Evolutionary conservation across 1,139 yeast species (phyloP).

Genomic region (Debaryomyces subglobosus): DNA sequence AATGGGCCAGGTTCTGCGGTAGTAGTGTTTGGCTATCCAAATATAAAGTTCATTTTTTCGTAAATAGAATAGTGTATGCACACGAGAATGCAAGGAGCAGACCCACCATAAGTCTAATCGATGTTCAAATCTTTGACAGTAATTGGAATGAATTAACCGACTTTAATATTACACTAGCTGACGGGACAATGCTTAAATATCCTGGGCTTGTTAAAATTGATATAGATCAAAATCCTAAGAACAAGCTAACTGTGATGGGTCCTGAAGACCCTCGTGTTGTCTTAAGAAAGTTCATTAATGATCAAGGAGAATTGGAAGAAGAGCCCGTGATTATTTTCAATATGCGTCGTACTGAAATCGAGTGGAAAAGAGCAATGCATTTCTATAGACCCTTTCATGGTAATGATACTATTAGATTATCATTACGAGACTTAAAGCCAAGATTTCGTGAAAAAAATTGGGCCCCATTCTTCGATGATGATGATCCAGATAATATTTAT

Average conservation of each 20-base stretch:
- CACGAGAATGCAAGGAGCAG: constrained; percentile 12
- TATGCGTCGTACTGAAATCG: constrained; percentile 15
- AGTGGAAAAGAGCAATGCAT: constrained; percentile 18
- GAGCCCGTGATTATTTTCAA: constrained; percentile 18
- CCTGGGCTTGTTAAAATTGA: constrained; percentile 14
- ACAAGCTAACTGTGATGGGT: constrained; percentile 14
- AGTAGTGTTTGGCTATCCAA: constrained; percentile 21
- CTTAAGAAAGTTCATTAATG: constrained; percentile 12
- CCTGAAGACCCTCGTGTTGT: constrained; percentile 19
- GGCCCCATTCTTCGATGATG: constrained; percentile 18
- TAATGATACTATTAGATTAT: constrained; percentile 10
- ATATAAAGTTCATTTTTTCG: constrained; percentile 20
- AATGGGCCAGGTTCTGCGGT: constrained; percentile 21
- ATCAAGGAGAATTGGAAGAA: constrained; percentile 13
- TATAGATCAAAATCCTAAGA: constrained; percentile 13
- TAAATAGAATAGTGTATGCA: constrained; percentile 18
- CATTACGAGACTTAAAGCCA: constrained; percentile 11
- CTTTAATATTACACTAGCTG: constrained; percentile 9
- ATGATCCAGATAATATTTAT: constrained; percentile 14
- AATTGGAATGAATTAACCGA: constrained; percentile 19
- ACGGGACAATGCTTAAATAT: constrained; percentile 9
- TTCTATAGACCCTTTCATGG: constrained; percentile 15
- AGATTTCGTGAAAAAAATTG: constrained; percentile 19
- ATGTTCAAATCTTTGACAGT: constrained; percentile 19
- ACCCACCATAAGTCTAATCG: constrained; percentile 19